Evolutionary conservation across 768 basidiomycete genomes (phyloP).

Genomic region (Leccinum subtestaceum): DNA sequence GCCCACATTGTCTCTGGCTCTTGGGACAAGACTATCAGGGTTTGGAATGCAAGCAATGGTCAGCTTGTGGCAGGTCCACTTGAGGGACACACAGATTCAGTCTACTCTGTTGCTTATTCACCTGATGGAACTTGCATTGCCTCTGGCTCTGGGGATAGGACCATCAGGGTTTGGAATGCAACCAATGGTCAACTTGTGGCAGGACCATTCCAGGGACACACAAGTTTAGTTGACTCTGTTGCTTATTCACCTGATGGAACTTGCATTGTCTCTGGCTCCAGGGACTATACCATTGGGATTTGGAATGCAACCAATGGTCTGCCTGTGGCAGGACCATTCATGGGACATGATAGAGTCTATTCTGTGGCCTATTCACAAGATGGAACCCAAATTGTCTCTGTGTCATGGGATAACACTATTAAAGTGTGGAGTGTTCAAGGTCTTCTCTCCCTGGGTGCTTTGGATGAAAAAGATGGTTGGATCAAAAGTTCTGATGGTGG

Average conservation of each 20-base stretch:
- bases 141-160: background rate
- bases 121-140: background rate
- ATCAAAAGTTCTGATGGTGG: too few relatives aligned
- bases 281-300: background rate
- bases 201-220: background rate
- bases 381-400: background rate
- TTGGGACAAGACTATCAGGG: background rate
- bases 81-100: background rate
- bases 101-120: background rate
- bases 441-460: too few relatives aligned
- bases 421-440: background rate
- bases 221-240: background rate
- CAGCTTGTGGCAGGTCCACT: background rate
- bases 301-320: background rate
- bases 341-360: background rate
- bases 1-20: background rate
- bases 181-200: background rate
- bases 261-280: background rate
- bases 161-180: background rate
- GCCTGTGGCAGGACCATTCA: background rate
- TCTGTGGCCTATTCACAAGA: background rate
- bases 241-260: background rate
- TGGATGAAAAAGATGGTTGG: too few relatives aligned
- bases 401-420: background rate
- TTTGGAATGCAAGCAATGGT: background rate